Conservation (phyloP, 345 rosid genomes). For the Raphanus raphanistrum region DNA sequence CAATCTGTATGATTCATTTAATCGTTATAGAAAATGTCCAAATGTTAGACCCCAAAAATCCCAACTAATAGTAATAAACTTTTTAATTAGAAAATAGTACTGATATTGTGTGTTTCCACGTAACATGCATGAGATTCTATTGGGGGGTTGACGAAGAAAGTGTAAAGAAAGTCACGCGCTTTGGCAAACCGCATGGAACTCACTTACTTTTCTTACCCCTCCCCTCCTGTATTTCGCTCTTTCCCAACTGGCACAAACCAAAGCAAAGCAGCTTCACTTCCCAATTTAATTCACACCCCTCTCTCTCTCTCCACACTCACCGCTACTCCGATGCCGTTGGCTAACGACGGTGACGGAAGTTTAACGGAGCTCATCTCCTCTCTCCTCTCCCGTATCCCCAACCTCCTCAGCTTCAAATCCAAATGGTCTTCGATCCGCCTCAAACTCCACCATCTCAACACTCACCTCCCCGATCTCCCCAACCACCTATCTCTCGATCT, state of each 20-base stretch:
- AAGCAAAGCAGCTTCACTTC: conserved; percentile 1
- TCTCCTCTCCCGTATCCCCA: conserved; percentile 50
- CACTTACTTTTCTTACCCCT: conserved; percentile 4
- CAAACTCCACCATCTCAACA: conserved; percentile 57
- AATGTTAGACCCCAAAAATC: background rate
- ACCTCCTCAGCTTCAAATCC: conserved; percentile 54
- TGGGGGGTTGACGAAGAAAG: conserved; percentile 23
- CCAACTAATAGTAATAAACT: background rate
- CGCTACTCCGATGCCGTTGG: conserved; percentile 55
- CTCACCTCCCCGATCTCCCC: conserved; percentile 61
- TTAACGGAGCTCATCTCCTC: conserved; percentile 44
- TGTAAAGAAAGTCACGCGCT: conserved; percentile 17
- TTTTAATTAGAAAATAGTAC: background rate
- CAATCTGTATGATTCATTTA: background rate
- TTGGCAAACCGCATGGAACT: background rate
- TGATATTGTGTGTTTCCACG: conserved; percentile 31
- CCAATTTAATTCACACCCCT: conserved; percentile 23
- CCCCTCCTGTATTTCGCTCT: conserved; percentile 30
- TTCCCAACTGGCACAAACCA: conserved; percentile 32
- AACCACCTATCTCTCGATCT: conserved; percentile 63
- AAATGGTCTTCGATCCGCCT: conserved; percentile 71
- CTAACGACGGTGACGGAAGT: conserved; percentile 42
- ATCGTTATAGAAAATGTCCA: background rate
- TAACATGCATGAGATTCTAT: conserved; percentile 41
- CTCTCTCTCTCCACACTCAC: conserved; percentile 7